Base-by-base conservation (phyloP, 148 eudicot species). In the Fallopia convolvulus region DNA sequence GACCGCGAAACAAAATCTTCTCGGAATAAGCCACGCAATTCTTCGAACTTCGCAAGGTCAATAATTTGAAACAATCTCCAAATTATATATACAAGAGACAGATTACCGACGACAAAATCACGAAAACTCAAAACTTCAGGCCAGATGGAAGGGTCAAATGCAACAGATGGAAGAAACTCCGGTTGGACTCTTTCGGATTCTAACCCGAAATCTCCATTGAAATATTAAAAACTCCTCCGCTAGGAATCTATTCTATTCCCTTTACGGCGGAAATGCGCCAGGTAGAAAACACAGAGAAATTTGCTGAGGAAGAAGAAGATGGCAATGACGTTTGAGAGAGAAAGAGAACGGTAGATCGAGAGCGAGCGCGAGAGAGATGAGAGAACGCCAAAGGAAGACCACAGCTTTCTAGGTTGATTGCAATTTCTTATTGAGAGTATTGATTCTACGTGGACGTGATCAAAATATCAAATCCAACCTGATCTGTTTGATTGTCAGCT, bases 371-470 rank as follows among this genome's bases (percentile, higher is more conserved):
- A 23, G 17, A 23, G 47, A 72, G 75, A 73, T 44, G 75, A 21
- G 75, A 48, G 42, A 68, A 68, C 21, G 72, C 20, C 72, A 36
- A 68, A 33, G 20, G 75, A 46, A 73, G 75, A 73, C 75, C 75
- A 73, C 75, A 73, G 21, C 36, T 73, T 46, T 63, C 47, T 63
- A 11, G 39, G 21, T 30, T 63, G 39, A 58, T 6, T 58, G 32
- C 32, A 55, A 55, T 58, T 60, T 60, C 23, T 23, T 21, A 60
- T 60, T 26, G 58, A 52, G 58, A 52, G 58, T 17, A 18, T 14
- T 52, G 66, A 60, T 60, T 60, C 66, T 21, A 23, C 66, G 66
- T 60, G 66, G 30, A 60, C 33, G n/a, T 60, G 66, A 60, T 60
- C 33, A 60, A 60, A 21, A 60, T 60, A 60, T 60, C 66, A 21